Percentiles rank a stretch among this genome's conserved stretches.
phyloP scores from a whole-genome alignment of 305 asterid species.

The Stenogyne calaminthoides region DNA sequence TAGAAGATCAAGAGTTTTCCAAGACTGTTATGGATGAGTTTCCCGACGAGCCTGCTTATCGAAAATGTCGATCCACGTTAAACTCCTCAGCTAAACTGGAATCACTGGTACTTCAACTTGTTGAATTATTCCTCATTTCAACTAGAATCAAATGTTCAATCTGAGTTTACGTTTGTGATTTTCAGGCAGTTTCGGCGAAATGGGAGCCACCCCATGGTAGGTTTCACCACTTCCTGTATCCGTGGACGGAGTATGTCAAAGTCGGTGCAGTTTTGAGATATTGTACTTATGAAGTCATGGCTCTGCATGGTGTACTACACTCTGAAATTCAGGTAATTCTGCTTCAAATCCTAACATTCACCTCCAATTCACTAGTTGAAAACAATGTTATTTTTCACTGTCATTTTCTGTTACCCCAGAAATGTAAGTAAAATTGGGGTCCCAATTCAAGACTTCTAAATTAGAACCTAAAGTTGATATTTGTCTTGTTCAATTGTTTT shows the following conservation, averaged over 20 bases:
- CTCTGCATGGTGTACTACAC: slow-evolving; percentile 77
- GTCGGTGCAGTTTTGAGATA: slow-evolving; percentile 66
- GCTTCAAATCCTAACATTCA: too few species aligned
- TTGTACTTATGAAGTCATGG: slow-evolving; percentile 74
- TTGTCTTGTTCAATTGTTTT: not conserved
- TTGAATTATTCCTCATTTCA: not conserved
- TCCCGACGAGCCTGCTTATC: slow-evolving; percentile 68
- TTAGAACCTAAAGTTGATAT: not conserved
- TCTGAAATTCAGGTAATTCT: slow-evolving; percentile 65
- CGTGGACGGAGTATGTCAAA: slow-evolving; percentile 73
- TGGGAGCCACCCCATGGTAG: slow-evolving; percentile 90
- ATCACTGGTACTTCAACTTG: slow-evolving; percentile 47
- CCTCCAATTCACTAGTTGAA: too few species aligned
- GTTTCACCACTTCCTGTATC: slow-evolving; percentile 59
- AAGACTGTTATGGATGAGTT: slow-evolving; percentile 57
- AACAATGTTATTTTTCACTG: too few species aligned
- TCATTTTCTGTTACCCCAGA: not conserved
- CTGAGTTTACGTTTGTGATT: not conserved
- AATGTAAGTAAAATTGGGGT: not conserved
- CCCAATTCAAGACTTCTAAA: not conserved
- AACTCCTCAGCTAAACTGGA: slow-evolving; percentile 61
- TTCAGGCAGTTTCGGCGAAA: slow-evolving; percentile 70
- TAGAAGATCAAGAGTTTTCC: slow-evolving; percentile 46
- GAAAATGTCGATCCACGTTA: slow-evolving; percentile 54
- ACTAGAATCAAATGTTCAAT: not conserved